These are phyloP conservation scores for Echinochloa phyllopogon DNA, from an alignment of 176 grass and related monocot genomes.

Conservation along the genomic window DNA sequence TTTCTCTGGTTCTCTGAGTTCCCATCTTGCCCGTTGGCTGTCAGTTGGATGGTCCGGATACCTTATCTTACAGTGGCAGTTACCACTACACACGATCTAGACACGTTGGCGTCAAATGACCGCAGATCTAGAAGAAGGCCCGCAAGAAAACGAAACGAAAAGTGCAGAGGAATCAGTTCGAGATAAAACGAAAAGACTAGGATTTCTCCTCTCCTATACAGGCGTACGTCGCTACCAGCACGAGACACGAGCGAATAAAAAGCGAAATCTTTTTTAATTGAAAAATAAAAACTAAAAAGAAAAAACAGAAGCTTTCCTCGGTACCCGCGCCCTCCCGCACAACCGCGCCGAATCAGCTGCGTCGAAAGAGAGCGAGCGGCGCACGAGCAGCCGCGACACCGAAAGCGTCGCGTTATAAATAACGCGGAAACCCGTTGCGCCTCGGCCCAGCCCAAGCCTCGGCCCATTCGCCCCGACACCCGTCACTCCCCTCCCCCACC, in stretches of 20 bases:
- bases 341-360: not conserved
- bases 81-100: too few species aligned
- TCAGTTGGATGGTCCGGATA: too few species aligned
- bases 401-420: not conserved
- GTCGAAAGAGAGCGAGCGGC: not conserved
- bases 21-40: too few species aligned
- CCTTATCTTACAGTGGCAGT: too few species aligned
- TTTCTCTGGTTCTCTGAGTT: too few species aligned
- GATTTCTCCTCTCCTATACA: not conserved
- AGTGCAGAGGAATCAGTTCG: not conserved
- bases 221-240: not conserved
- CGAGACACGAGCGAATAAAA: not conserved
- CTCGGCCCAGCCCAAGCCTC: not conserved
- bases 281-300: not conserved
- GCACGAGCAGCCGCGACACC: slow-evolving; percentile 16
- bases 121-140: not conserved
- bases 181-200: not conserved
- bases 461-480: not conserved
- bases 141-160: not conserved
- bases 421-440: not conserved
- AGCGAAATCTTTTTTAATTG: not conserved
- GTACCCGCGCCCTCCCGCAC: too few species aligned
- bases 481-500: not conserved
- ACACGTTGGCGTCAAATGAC: not conserved
- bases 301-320: not conserved